Evolutionary conservation across 805 yeast species (phyloP), one percentile per base, ranked within the genome.

Genomic region (Jamesozyma piceae): DNA sequence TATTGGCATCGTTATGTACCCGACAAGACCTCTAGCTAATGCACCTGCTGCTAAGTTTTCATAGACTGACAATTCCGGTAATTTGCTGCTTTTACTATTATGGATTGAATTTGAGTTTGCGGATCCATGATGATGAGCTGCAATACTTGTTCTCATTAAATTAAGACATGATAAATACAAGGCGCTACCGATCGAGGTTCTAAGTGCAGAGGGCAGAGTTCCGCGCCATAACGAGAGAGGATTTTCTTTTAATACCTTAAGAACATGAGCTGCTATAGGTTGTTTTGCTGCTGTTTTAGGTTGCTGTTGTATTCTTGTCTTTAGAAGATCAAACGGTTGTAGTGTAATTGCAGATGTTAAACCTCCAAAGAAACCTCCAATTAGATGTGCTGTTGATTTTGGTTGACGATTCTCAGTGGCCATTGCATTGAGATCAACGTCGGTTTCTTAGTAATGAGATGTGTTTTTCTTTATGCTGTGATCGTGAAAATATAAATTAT

Each of bases 171-270:
- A 74, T 41, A 92, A 70, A 55, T 92, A 92, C 28, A 92, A 63
- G 0, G 92, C 95, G 35, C 94, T 82, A 0, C 98, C 98, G 11
- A 86, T 68, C 0, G 96, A 86, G 0, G 96, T 90, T 46, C 98
- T 71, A 21, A 90, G 53, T 0, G 94, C 88, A 18, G 95, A 85
- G 0, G 98, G 96, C 31, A 88, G 54, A 0, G 95, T 90, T 0
- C 98, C 98, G 43, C 95, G 72, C 98, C 98, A 92, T 32, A 89
- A 67, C 40, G 80, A 71, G 20, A 49, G 41, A 2, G 64, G 56
- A 11, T 60, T 54, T 1, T 43, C 39, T 19, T 63, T 61, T 9
- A 82, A 50, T 37, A 73, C 72, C 42, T 60, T 65, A 13, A 70
- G 14, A 8, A 35, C 27, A 14, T 29, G 24, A 5, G 20, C 8